phyloP scores from a whole-genome alignment of 1,139 yeast species.

The Taphrina flavorubra region DNA sequence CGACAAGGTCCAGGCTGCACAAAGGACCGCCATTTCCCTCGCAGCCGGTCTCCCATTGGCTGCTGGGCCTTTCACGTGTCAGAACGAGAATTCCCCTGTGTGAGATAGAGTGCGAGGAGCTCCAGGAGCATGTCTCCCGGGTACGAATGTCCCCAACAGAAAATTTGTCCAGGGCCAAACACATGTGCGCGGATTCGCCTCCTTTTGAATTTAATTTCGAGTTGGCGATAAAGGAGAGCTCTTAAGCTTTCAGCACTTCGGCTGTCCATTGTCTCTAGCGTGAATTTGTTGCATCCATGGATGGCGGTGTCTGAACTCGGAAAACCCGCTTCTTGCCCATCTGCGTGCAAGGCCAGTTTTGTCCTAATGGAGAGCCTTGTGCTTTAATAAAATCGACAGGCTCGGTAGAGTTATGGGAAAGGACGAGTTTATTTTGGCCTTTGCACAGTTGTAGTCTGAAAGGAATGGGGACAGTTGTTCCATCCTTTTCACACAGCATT shows the following conservation, averaged over 20 bases:
- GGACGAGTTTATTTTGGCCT: too few relatives aligned
- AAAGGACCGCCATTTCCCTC: not conserved
- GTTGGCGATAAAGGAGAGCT: not conserved
- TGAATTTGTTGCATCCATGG: not conserved
- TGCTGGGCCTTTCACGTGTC: not conserved
- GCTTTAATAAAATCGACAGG: too few relatives aligned
- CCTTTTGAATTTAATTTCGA: not conserved
- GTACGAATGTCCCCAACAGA: slow-evolving; percentile 1
- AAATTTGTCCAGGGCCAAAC: not conserved
- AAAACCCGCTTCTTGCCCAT: not conserved
- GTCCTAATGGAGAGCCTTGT: too few relatives aligned
- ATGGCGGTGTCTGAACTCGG: slow-evolving; percentile 4
- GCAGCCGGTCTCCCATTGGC: not conserved
- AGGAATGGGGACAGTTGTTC: too few relatives aligned
- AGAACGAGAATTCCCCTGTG: not conserved
- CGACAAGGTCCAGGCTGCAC: slow-evolving; percentile 10
- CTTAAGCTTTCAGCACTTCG: not conserved
- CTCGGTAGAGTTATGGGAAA: too few relatives aligned
- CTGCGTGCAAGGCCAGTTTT: too few relatives aligned
- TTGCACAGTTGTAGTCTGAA: too few relatives aligned
- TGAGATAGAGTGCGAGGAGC: slow-evolving; percentile 7
- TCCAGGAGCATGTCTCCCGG: not conserved
- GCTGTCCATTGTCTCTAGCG: too few relatives aligned
- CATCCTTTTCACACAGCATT: too few relatives aligned
- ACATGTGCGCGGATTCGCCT: not conserved